Evolutionary conservation across 106 monocot species (phyloP), one percentile per base, ranked within the genome.

Genomic region (Chionographis japonica): DNA sequence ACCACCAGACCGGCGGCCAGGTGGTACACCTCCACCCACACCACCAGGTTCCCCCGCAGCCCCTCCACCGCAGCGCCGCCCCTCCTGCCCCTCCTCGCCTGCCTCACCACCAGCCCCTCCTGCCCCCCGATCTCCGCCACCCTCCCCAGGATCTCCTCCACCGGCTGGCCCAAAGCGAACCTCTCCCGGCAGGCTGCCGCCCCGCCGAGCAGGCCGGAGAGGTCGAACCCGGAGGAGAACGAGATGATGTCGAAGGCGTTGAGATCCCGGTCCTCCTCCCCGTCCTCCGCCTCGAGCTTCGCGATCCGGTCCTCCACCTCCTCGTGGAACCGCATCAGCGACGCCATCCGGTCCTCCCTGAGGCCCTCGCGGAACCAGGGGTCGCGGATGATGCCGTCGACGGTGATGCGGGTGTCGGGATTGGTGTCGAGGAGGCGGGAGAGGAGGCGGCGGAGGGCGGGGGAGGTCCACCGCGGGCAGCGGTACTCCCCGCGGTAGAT

Each of bases 211-310:
- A 83, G 50, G 8, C 83, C 75, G 11, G 83, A 79, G 8, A 83
- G 70, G 14, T 83, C 72, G 36, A 62, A 51, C 12, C 75, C 78
- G 13, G 78, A 58, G 10, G 74, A 75, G 18, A 78, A 71, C 18
- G 83, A 78, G 13, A 83, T 83, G 27, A 83, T 74, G 55, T 83
- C 78, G 59, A 83, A 83, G 13, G 83, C 83, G 50, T 78, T 83
- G 20, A 83, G 69, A 20, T 68, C 77, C 3, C 77, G 52, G 9
- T 70, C 78, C 3, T 59, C 35, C 9, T 56, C 83, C 3, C 16
- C 60, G 4, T 17, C 60, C 8, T 35, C 61, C 2, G 37, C 67
- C 27, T 27, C 68, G 2, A 36, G 7, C 39, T 61, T 70, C 0
- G 59, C 42, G 11, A 63, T 50, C 39, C 49, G 54, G n/a, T 68